Evolutionary conservation across 2,329 filamentous ascomycete species (phyloP).

Genomic region (Xylogone sp.): DNA sequence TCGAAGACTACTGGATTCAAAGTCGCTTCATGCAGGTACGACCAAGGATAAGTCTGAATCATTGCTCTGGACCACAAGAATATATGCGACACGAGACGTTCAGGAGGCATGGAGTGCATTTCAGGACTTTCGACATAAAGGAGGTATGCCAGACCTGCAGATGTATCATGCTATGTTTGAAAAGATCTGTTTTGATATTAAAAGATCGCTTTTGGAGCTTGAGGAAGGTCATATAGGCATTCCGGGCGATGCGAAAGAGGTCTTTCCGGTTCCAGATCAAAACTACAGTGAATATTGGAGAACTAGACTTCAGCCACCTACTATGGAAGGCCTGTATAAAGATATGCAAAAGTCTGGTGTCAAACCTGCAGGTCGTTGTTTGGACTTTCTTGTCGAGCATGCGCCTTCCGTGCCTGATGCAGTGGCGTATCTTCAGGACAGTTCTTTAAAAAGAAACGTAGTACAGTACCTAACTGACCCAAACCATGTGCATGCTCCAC

Average conservation of each 20-base stretch:
- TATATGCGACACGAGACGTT: constrained; percentile 56
- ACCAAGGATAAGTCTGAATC: background rate
- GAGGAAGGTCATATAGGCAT: constrained; percentile 27
- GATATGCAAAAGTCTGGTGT: constrained; percentile 51
- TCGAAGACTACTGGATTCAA: constrained; percentile 29
- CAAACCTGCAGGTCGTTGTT: constrained; percentile 43
- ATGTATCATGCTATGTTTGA: constrained; percentile 59
- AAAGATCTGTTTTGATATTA: constrained; percentile 43
- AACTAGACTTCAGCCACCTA: constrained; percentile 57
- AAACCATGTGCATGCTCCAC: constrained; percentile 5
- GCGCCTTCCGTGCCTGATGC: constrained; percentile 45
- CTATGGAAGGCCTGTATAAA: constrained; percentile 52
- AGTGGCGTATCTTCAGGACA: constrained; percentile 46
- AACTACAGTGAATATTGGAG: constrained; percentile 64
- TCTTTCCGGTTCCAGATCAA: constrained; percentile 48
- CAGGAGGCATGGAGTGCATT: constrained; percentile 55
- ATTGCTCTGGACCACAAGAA: constrained; percentile 48
- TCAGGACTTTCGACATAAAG: constrained; percentile 27
- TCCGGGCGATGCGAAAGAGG: constrained; percentile 59
- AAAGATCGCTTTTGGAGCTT: background rate
- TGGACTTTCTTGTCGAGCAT: constrained; percentile 53
- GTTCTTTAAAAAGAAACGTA: constrained; percentile 20
- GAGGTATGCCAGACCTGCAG: constrained; percentile 32
- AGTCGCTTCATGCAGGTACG: background rate
- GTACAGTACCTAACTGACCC: constrained; percentile 14